A percentile compares a stretch with the other conserved stretches of the same genome.
Evolutionary conservation across 768 basidiomycete genomes (phyloP).

Genomic region (Rhodotorula taiwanensis): DNA sequence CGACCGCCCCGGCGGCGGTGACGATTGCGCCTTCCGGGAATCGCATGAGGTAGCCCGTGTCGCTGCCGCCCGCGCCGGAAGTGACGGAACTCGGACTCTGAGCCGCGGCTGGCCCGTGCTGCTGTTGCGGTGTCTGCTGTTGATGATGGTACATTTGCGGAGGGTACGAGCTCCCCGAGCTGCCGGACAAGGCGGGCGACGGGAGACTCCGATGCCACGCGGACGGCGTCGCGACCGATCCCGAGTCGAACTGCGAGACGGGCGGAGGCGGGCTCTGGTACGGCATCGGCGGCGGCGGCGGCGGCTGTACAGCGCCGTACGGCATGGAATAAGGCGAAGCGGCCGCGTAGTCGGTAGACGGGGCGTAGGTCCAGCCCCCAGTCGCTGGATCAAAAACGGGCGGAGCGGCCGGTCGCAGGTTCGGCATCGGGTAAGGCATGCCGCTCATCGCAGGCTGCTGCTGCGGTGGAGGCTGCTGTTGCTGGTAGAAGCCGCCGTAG

Average conservation of each 20-base stretch:
- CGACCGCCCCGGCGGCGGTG: conserved; percentile 12
- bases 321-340: neutral
- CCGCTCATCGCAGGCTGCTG: neutral
- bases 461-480: neutral
- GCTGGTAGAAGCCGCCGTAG: neutral
- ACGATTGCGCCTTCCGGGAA: conserved; percentile 30
- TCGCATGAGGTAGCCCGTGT: conserved; percentile 28
- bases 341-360: neutral
- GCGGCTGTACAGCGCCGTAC: conserved; percentile 1
- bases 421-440: neutral
- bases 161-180: conserved; percentile 13
- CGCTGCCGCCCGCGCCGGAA: neutral
- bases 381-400: conserved; percentile 25
- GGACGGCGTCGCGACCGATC: neutral
- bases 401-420: conserved; percentile 20
- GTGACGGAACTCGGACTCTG: too few species aligned
- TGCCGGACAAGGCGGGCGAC: conserved; percentile 28
- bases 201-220: conserved; percentile 10
- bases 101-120: too few species aligned
- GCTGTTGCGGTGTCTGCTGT: neutral
- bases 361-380: conserved; percentile 14
- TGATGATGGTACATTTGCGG: neutral
- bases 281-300: neutral
- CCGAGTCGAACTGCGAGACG: neutral
- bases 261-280: neutral